A percentile compares a stretch with the other conserved stretches of the same genome.
phyloP scores from a whole-genome alignment of 1,284 basidiomycete genomes.

The Meira miltonrushii region DNA sequence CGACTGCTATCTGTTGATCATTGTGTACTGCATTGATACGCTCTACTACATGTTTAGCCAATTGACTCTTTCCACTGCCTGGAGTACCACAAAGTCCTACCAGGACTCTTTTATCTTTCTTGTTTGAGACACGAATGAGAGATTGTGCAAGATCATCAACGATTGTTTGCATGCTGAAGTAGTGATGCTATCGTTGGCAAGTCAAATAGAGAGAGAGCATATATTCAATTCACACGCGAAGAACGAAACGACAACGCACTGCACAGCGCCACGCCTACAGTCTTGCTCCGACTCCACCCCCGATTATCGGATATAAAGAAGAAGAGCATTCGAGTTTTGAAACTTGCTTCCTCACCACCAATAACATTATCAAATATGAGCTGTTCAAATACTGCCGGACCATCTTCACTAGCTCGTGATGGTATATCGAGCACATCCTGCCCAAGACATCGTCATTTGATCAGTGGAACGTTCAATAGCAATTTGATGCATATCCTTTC shows the following conservation, averaged over 20 bases:
- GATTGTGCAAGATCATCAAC: no score
- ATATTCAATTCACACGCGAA: not conserved
- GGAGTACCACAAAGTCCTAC: constrained; percentile 74
- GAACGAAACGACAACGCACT: no score
- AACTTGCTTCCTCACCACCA: not conserved
- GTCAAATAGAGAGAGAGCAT: no score
- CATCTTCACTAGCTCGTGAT: not conserved
- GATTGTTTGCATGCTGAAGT: not conserved
- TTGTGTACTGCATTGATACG: constrained; percentile 17
- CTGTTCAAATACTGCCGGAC: not conserved
- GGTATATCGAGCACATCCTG: constrained; percentile 9
- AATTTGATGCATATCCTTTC: constrained; percentile 28
- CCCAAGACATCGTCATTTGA: constrained; percentile 21
- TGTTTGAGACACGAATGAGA: no score
- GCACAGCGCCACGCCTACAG: no score
- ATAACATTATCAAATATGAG: not conserved
- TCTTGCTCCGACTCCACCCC: no score
- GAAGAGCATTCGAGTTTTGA: not conserved
- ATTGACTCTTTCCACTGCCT: constrained; percentile 74
- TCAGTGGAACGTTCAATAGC: constrained; percentile 43
- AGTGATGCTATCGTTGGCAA: not conserved
- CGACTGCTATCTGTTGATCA: constrained; percentile 54
- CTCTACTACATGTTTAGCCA: constrained; percentile 61
- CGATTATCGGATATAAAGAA: not conserved
- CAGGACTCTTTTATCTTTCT: constrained; percentile 48